phyloP scores from a whole-genome alignment of 2,329 filamentous ascomycete genomes.

The Cadophora sp. region DNA sequence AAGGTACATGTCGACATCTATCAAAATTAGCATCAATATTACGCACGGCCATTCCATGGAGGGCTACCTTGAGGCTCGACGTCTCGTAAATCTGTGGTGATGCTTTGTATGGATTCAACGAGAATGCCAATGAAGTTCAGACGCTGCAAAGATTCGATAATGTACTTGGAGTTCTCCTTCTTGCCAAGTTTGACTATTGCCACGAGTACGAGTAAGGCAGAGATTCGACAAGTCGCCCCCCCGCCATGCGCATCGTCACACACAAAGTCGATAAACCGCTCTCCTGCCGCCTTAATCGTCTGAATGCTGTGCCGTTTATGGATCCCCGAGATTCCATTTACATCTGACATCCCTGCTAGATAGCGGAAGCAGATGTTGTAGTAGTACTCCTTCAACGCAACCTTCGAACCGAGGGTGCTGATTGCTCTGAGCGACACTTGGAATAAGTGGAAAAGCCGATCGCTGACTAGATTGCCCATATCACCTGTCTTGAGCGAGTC shows the following conservation, averaged over 20 bases:
- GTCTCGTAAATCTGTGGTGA: constrained; percentile 75
- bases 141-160: constrained; percentile 80
- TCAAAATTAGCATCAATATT: background rate
- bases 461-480: constrained; percentile 77
- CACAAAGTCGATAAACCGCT: constrained; percentile 81
- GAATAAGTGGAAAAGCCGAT: constrained; percentile 91
- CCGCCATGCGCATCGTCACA: constrained; percentile 94
- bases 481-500: constrained; percentile 50
- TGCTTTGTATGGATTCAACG: constrained; percentile 82
- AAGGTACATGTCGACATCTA: constrained; percentile 47
- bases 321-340: constrained; percentile 57
- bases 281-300: constrained; percentile 80
- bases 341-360: constrained; percentile 69
- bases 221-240: constrained; percentile 80
- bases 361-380: constrained; percentile 94
- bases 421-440: constrained; percentile 84
- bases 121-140: constrained; percentile 92
- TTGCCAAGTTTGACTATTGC: constrained; percentile 77
- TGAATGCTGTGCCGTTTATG: constrained; percentile 61
- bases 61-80: constrained; percentile 58
- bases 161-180: constrained; percentile 72
- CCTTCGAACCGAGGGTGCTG: constrained; percentile 72
- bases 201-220: constrained; percentile 84
- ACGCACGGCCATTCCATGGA: background rate
- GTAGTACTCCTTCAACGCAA: constrained; percentile 80